A percentile compares a stretch with the other conserved stretches of the same genome.
These are phyloP conservation scores for Trichophyton simii DNA, from an alignment of 2,329 filamentous ascomycete genomes.

Conservation along the genomic window DNA sequence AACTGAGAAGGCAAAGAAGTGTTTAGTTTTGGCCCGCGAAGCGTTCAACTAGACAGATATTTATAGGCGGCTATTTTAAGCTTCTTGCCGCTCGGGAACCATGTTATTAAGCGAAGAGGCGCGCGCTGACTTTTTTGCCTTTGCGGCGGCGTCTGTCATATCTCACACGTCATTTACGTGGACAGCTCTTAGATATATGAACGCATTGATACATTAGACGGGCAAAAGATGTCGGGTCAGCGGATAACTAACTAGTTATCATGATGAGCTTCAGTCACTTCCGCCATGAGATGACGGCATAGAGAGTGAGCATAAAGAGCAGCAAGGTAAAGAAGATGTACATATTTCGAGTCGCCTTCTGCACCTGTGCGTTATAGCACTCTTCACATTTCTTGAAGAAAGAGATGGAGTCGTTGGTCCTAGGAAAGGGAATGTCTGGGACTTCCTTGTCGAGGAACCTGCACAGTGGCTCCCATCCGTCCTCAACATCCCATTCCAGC, in stretches of 20 bases:
- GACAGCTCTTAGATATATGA: too few relatives aligned
- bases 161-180: neutral
- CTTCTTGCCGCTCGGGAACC: neutral
- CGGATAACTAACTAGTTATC: too few relatives aligned
- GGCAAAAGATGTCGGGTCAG: neutral
- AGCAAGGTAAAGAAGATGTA: neutral
- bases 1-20: neutral
- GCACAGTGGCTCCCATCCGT: conserved; percentile 38
- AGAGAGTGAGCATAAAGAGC: neutral
- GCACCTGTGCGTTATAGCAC: neutral
- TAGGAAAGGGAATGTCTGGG: conserved; percentile 26
- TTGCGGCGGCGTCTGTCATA: too few relatives aligned
- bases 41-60: neutral
- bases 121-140: too few relatives aligned
- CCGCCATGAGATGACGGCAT: too few relatives aligned
- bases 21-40: neutral
- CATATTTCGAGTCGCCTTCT: neutral
- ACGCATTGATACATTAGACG: neutral
- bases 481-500: conserved; percentile 42
- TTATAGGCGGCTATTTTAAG: neutral
- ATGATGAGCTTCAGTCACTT: neutral
- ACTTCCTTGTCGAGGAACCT: conserved; percentile 27
- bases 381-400: neutral
- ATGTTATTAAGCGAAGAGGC: neutral
- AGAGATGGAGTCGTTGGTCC: conserved; percentile 16